Conservation (phyloP, 2,329 filamentous ascomycete species). For the Colletotrichum sp. region DNA sequence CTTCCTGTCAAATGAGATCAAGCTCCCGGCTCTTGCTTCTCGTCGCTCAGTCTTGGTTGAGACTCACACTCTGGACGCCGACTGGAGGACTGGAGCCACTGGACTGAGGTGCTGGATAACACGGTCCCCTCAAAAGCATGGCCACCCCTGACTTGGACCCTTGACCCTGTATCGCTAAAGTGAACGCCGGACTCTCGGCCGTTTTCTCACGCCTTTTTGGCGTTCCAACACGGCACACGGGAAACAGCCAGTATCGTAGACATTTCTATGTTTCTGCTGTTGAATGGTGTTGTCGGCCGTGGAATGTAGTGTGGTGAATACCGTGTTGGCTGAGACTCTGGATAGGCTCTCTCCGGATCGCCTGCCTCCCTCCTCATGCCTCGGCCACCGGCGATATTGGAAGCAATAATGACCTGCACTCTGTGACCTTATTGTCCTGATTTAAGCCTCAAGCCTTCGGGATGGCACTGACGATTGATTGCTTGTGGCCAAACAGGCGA, state of each 20-base stretch:
- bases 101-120: background rate
- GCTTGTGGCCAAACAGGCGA: background rate
- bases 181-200: background rate
- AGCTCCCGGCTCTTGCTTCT: background rate
- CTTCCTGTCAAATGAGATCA: background rate
- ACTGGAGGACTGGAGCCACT: background rate
- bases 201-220: background rate
- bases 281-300: background rate
- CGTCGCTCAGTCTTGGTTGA: background rate
- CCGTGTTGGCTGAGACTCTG: background rate
- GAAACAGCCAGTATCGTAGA: background rate
- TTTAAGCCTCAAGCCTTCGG: background rate
- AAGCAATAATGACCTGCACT: background rate
- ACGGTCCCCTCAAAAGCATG: background rate
- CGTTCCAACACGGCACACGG: background rate
- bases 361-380: background rate
- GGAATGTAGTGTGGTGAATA: background rate
- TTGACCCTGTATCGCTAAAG: background rate
- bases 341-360: background rate
- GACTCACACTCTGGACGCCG: background rate
- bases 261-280: no score
- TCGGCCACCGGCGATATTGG: background rate
- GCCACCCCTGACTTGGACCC: slow-evolving; percentile 6
- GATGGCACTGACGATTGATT: background rate
- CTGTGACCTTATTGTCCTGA: background rate